A percentile compares a stretch with the other conserved stretches of the same genome.
These are phyloP conservation scores for Clitoria ternatea DNA, from an alignment of 306 rosid genomes.

Conservation along the genomic window DNA sequence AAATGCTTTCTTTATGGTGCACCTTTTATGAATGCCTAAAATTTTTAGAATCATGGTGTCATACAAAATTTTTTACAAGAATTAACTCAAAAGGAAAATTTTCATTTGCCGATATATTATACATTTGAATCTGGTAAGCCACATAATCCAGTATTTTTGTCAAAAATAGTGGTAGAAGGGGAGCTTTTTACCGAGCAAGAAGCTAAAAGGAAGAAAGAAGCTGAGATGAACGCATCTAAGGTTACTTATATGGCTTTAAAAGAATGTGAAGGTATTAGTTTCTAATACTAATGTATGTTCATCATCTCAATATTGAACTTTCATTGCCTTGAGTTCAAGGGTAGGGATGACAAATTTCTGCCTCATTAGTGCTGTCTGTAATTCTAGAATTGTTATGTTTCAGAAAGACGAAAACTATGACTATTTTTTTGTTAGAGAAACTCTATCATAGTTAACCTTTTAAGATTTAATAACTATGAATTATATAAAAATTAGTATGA, in stretches of 20 bases:
- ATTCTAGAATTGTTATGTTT: too few species aligned
- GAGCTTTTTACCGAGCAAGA: conserved; percentile 50
- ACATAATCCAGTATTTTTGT: conserved; percentile 58
- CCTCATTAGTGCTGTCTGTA: too few species aligned
- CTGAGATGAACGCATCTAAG: conserved; percentile 81
- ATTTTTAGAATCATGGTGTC: conserved; percentile 47
- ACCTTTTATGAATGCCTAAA: conserved; percentile 13
- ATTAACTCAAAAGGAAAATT: conserved; percentile 56
- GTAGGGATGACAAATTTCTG: too few species aligned
- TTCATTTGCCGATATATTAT: conserved; percentile 45
- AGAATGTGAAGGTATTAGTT: conserved; percentile 40
- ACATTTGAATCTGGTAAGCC: conserved; percentile 49
- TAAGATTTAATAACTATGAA: too few species aligned
- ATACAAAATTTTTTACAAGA: conserved; percentile 88
- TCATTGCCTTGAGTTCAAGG: neutral
- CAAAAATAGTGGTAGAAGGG: conserved; percentile 61
- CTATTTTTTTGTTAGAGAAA: too few species aligned
- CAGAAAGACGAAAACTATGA: too few species aligned
- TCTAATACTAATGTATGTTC: conserved; percentile 1
- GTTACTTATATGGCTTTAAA: conserved; percentile 57
- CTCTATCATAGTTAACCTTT: too few species aligned
- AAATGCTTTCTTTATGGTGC: neutral
- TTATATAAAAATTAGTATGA: too few species aligned
- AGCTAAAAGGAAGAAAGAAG: conserved; percentile 67
- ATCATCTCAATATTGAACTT: neutral